Evolutionary conservation across 139 green algal genomes (phyloP).

Genomic region (Volvox reticuliferus): DNA sequence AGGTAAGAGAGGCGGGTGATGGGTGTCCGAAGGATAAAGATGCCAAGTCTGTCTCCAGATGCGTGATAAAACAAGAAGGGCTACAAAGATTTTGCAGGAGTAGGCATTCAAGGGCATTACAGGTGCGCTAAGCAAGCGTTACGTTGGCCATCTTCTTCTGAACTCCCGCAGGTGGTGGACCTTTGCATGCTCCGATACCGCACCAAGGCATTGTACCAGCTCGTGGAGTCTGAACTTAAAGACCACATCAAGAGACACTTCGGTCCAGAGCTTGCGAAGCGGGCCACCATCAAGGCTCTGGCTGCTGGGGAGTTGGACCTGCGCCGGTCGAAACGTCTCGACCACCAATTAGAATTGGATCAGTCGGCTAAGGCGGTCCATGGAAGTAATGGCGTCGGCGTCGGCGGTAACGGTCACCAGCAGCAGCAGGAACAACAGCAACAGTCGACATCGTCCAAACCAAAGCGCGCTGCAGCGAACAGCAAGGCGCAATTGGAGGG

Average conservation of each 20-base stretch:
- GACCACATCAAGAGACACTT: slow-evolving; percentile 18
- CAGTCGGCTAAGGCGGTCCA: background rate
- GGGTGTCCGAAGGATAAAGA: background rate
- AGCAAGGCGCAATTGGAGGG: background rate
- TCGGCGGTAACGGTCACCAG: background rate
- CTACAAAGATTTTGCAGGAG: too few species aligned
- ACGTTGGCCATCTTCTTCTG: background rate
- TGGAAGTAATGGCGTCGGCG: background rate
- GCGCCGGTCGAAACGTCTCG: background rate
- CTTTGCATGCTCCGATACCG: slow-evolving; percentile 24
- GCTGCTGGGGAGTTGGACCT: background rate
- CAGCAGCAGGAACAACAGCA: background rate
- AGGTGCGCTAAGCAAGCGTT: background rate
- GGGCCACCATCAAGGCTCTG: background rate
- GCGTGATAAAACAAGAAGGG: too few species aligned
- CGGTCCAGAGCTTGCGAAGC: background rate
- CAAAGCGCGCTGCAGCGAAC: background rate
- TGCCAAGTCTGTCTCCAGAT: too few species aligned
- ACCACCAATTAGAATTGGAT: too few species aligned
- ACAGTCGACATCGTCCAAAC: background rate
- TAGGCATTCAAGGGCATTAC: too few species aligned
- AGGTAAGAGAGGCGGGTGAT: background rate
- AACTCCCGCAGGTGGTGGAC: background rate
- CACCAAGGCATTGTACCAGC: background rate
- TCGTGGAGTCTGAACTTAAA: background rate